A percentile compares a stretch with the other conserved stretches of the same genome.
Conservation (phyloP, 2,329 filamentous ascomycete genomes). For the Hypoxylon sp. region DNA sequence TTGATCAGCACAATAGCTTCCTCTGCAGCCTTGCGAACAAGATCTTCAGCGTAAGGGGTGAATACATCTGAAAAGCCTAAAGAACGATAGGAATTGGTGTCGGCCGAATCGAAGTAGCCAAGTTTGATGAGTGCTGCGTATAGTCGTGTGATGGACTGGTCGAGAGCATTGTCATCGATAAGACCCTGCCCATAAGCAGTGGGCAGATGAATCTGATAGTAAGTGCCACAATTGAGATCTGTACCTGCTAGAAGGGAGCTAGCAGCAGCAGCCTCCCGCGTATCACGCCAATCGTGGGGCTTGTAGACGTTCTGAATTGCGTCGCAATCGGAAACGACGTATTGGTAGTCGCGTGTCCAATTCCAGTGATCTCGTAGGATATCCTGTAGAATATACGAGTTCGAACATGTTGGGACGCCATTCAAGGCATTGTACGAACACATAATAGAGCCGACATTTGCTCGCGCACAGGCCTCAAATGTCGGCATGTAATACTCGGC, state of each 20-base stretch:
- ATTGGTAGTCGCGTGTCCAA: slow-evolving; percentile 73
- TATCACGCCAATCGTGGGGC: slow-evolving; percentile 56
- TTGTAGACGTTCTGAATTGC: slow-evolving; percentile 71
- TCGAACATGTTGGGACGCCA: slow-evolving; percentile 75
- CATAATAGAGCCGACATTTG: slow-evolving; percentile 71
- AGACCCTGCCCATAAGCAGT: slow-evolving; percentile 52
- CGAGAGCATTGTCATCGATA: slow-evolving; percentile 50
- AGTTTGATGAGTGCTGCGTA: slow-evolving; percentile 54
- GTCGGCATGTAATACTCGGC: slow-evolving; percentile 77
- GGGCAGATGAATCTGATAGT: slow-evolving; percentile 50
- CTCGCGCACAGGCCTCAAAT: slow-evolving; percentile 73
- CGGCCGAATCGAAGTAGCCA: slow-evolving; percentile 54
- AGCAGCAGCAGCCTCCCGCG: slow-evolving; percentile 54
- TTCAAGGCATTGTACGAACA: slow-evolving; percentile 76
- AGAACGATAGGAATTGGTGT: slow-evolving; percentile 47
- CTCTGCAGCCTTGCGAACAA: slow-evolving; percentile 49
- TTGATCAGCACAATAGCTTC: slow-evolving; percentile 51
- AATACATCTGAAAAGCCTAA: slow-evolving; percentile 47
- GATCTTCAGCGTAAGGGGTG: slow-evolving; percentile 45
- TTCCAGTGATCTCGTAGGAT: slow-evolving; percentile 77
- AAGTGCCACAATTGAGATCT: slow-evolving; percentile 55
- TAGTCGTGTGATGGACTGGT: slow-evolving; percentile 49
- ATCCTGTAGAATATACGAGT: slow-evolving; percentile 72
- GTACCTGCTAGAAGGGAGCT: slow-evolving; percentile 57
- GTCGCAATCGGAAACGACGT: slow-evolving; percentile 76